A percentile compares a stretch with the other conserved stretches of the same genome.
These are phyloP conservation scores for Dillenia suffruticosa DNA, from an alignment of 164 flowering plant species.

Conservation along the genomic window DNA sequence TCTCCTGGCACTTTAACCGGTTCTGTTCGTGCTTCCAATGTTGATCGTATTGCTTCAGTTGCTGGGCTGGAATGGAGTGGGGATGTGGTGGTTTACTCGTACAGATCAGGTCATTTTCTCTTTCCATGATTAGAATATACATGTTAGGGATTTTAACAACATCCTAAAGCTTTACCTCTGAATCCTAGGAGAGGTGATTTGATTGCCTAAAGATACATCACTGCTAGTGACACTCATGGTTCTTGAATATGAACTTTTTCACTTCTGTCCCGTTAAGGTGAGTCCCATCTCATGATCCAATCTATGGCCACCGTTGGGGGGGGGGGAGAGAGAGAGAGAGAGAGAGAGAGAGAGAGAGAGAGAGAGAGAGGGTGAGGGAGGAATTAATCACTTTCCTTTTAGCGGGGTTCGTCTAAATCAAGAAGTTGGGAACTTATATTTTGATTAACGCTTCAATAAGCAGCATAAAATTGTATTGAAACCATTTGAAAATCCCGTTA, in stretches of 20 bases:
- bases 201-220: conserved; percentile 71
- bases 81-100: conserved; percentile 50
- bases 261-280: conserved; percentile 80
- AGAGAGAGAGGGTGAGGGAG: too few species aligned
- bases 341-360: too few species aligned
- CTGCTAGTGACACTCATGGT: conserved; percentile 79
- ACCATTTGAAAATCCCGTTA: too few species aligned
- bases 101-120: conserved; percentile 47
- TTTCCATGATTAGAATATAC: not conserved
- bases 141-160: not conserved
- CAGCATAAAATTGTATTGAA: too few species aligned
- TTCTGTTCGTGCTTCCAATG: conserved; percentile 60
- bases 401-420: too few species aligned
- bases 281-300: conserved; percentile 3
- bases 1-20: conserved; percentile 77
- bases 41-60: conserved; percentile 51
- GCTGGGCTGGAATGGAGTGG: conserved; percentile 75
- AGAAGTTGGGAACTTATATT: too few species aligned
- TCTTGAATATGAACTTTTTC: conserved; percentile 78
- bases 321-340: too few species aligned
- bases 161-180: not conserved
- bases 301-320: not conserved
- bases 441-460: too few species aligned
- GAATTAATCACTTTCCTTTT: too few species aligned
- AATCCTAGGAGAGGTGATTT: conserved; percentile 61